Evolutionary conservation across 1,284 basidiomycete species (phyloP), one percentile per base, ranked within the genome.

Genomic region (Spongiforma sp.): DNA sequence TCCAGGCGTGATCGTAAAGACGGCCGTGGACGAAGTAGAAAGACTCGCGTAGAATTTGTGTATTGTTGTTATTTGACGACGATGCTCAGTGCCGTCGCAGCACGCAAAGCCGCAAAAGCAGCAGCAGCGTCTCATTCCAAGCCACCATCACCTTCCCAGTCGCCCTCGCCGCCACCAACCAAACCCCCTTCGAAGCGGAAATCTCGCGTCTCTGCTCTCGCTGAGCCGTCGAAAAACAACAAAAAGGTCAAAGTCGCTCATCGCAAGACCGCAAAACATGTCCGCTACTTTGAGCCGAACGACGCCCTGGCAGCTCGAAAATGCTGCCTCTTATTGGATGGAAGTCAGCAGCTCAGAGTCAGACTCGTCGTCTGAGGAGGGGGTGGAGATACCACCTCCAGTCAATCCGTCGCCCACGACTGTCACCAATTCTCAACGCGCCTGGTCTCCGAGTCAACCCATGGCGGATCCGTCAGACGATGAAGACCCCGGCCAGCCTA

Each of bases 361-460:
- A 5, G 75, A 77, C 19, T 77, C 77, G 26, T 70, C 71, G 5
- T 72, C 69, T 52, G 65, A 17, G 6, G 65, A 66, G 43, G 81
- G 80, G 32, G 69, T 76, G 34, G 73, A 69, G 43, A 73, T 64
- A 32, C 50, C 28, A 15, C 65, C 53, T 33, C 61, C 63, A 34
- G 59, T 53, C n/a, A n/a, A n/a, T n/a, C 21, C 33, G 34, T 62
- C 61, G 11, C 57, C 67, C 19, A 34, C 64, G 26, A 59, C 67
- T 2, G 62, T 65, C 24, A 55, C 60, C 28, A 60, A 69, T 39
- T 66, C 64, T 28, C 71, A 71, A 68, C 78, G 83, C 33, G 79
- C 78, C 17, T 88, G 84, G 84, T 88, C 86, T 0, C 85, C 86
- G 0, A 88, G 84, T 72, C 78, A 75, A 19, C 83, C 83, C 24